Base-by-base conservation (phyloP, 176 grass and related monocot species). In the Bolboschoenus planiculmis region DNA sequence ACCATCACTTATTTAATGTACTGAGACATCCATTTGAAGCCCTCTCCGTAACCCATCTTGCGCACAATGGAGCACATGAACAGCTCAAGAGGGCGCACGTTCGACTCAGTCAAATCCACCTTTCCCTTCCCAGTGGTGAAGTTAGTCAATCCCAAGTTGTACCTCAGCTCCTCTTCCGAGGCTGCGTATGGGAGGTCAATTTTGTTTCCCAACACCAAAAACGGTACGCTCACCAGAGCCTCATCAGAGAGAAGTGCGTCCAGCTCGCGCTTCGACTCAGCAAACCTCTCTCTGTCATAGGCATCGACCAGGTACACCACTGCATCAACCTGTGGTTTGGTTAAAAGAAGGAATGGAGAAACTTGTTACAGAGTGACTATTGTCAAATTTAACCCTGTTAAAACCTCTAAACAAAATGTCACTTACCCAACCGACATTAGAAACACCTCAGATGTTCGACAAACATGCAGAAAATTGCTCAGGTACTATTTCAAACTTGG, bases 21-120 rank as follows among this genome's bases (percentile, higher is more conserved):
- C 80, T 93, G 93, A 0, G 91, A 93, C 74, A 97, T 20, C 93
- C 93, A 97, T 83, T 89, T 97, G 84, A 97, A 97, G 10, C 91
- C 93, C 0, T 97, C 93, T 0, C 93, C 89, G 0, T 97, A 97
- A 8, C 93, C 91, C 93, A 97, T 97, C 88, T 97, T 97, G 44
- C 91, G 83, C 16, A 97, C 93, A 4, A 97, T 80, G 55, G 91
- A 91, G 87, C 93, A 97, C 93, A 97, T 97, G 89, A 97, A 97
- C 36, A 97, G 89, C 64, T 97, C 93, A 0, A 97, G 61, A 11
- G 93, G 93, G 34, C 93, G 88, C 11, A 97, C 87, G 0, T 93
- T 91, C 21, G 90, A 96, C 0, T 89, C 91, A 0, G 34, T 54
- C 20, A 97, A 81, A 88, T 62, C 87, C 40, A 97, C 93, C 35